Percentiles rank a stretch among this genome's conserved stretches.
Evolutionary conservation across 2,329 filamentous ascomycete genomes (phyloP).

Genomic region (Aciculosporium take): DNA sequence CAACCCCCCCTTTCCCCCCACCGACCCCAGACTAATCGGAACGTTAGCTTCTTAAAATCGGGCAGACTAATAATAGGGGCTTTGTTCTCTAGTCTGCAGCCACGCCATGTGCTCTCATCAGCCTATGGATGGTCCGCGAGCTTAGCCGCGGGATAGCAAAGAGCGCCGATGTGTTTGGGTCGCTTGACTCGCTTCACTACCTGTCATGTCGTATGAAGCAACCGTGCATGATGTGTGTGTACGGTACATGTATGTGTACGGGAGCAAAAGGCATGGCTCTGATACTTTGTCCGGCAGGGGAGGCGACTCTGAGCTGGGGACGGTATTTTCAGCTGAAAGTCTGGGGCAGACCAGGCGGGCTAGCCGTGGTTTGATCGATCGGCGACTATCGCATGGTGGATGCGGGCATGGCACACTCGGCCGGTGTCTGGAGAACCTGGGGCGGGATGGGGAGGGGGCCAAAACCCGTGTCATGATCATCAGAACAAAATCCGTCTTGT

Average conservation of each 20-base stretch:
- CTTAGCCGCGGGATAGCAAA: neutral
- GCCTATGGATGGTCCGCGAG: neutral
- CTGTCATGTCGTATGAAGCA: neutral
- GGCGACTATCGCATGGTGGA: neutral
- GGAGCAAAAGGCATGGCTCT: too few species aligned
- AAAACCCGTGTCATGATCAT: neutral
- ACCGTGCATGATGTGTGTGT: too few species aligned
- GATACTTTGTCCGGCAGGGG: too few species aligned
- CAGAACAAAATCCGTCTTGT: too few species aligned
- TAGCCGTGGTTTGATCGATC: neutral
- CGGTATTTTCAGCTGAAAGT: neutral
- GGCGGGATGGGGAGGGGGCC: too few species aligned
- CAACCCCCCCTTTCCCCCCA: too few species aligned
- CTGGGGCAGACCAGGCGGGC: neutral
- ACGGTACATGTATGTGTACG: too few species aligned
- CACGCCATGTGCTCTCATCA: neutral
- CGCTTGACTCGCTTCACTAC: neutral
- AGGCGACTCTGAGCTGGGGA: neutral
- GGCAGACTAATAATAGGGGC: too few species aligned
- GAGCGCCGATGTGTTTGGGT: neutral
- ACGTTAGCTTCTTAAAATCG: too few species aligned
- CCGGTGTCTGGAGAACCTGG: neutral
- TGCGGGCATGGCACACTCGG: too few species aligned
- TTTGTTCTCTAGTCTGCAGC: too few species aligned
- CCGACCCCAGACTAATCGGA: too few species aligned